These are phyloP conservation scores for Pharus latifolius DNA, from an alignment of 176 grass and related monocot species.

Conservation along the genomic window DNA sequence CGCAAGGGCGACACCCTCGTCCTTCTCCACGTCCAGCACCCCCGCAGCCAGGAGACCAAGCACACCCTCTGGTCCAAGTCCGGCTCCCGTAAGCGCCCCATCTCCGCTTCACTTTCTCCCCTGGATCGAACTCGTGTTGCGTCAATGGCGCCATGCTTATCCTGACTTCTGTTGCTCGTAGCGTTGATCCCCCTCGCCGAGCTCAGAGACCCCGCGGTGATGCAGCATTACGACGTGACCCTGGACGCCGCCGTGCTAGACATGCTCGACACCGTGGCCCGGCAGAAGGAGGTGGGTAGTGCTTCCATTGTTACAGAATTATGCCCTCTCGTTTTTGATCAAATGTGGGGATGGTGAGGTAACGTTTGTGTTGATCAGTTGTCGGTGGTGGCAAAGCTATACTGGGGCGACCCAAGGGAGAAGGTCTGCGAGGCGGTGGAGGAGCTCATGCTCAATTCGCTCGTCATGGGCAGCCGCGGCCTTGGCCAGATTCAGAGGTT, in stretches of 20 bases:
- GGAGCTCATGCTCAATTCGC: slow-evolving; percentile 46
- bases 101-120: not conserved
- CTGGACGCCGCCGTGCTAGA: slow-evolving; percentile 44
- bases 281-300: slow-evolving; percentile 38
- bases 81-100: slow-evolving; percentile 32
- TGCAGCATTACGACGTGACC: slow-evolving; percentile 45
- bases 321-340: not conserved
- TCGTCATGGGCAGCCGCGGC: slow-evolving; percentile 73
- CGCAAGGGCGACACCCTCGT: slow-evolving; percentile 51
- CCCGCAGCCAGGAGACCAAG: slow-evolving; percentile 17
- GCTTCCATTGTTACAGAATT: not conserved
- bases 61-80: slow-evolving; percentile 41
- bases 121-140: not conserved
- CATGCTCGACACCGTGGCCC: slow-evolving; percentile 28
- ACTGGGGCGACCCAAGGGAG: slow-evolving; percentile 77
- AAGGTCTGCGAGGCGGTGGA: slow-evolving; percentile 61
- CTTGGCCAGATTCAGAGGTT: slow-evolving; percentile 60
- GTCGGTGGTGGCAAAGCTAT: slow-evolving; percentile 50
- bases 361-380: slow-evolving; percentile 17
- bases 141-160: not conserved
- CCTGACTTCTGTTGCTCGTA: not conserved
- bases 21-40: slow-evolving; percentile 61
- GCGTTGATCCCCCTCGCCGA: slow-evolving; percentile 60
- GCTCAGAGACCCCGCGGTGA: slow-evolving; percentile 42
- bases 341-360: not conserved